These are phyloP conservation scores for Helicostylum pulchrum DNA, from an alignment of 192 early-diverging fungal genomes.

Conservation along the genomic window DNA sequence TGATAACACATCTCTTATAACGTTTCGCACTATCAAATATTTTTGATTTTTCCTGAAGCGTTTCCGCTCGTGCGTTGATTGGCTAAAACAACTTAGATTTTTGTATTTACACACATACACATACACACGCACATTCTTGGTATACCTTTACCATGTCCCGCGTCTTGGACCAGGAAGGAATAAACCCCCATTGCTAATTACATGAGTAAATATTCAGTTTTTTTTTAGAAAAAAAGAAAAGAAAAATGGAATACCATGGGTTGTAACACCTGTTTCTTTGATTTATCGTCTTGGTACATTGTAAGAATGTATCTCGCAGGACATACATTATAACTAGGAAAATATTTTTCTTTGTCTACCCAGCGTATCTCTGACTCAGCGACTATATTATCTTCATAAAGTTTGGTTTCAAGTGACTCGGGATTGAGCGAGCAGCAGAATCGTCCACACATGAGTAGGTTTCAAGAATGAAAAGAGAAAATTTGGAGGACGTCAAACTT, in stretches of 20 bases:
- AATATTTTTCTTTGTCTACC: conserved; percentile 13
- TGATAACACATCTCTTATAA: conserved; percentile 49
- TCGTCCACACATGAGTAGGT: conserved; percentile 27
- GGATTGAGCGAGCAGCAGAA: conserved; percentile 16
- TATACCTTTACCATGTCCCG: conserved; percentile 37
- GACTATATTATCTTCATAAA: not conserved
- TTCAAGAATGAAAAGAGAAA: not conserved
- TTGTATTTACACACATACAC: too few species aligned
- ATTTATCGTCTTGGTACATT: conserved; percentile 31
- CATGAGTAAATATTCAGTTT: not conserved
- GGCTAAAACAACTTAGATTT: conserved; percentile 30
- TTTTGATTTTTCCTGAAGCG: conserved; percentile 37
- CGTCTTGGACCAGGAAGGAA: conserved; percentile 42
- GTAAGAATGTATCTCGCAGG: conserved; percentile 37
- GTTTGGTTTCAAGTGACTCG: conserved; percentile 4
- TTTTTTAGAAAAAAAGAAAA: not conserved
- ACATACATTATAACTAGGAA: conserved; percentile 45
- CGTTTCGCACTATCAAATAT: conserved; percentile 48
- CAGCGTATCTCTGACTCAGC: not conserved
- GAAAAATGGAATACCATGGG: conserved; percentile 45
- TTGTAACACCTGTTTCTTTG: conserved; percentile 34
- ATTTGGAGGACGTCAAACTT: not conserved
- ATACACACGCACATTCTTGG: not conserved
- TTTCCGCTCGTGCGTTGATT: conserved; percentile 56
- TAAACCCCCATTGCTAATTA: conserved; percentile 43